Evolutionary conservation across 805 yeast genomes (phyloP).

Genomic region (Myxozyma mucilagina): DNA sequence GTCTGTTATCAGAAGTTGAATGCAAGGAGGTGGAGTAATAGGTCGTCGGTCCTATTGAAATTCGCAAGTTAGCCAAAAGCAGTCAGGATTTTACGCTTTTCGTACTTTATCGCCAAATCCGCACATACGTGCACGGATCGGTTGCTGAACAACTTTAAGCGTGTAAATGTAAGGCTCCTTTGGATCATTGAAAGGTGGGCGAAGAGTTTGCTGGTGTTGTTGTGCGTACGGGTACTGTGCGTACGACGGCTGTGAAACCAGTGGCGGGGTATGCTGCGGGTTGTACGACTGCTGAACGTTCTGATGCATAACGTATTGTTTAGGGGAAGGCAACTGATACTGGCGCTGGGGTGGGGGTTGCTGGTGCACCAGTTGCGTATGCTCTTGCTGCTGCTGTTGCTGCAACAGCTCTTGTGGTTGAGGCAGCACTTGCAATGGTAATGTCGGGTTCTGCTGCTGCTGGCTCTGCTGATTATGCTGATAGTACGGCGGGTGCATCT

Average conservation of each 20-base stretch:
- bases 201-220: neutral
- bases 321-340: constrained; percentile 10
- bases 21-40: constrained; percentile 40
- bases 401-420: constrained; percentile 1
- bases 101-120: constrained; percentile 48
- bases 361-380: constrained; percentile 1
- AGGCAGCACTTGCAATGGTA: constrained; percentile 1
- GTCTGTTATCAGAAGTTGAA: constrained; percentile 34
- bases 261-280: constrained; percentile 6
- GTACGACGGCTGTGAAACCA: neutral
- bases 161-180: constrained; percentile 31
- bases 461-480: constrained; percentile 1
- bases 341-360: constrained; percentile 11
- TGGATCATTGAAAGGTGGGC: constrained; percentile 16
- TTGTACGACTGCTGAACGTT: constrained; percentile 1
- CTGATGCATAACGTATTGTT: constrained; percentile 1
- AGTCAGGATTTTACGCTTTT: neutral
- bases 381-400: constrained; percentile 3
- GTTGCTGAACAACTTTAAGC: constrained; percentile 46
- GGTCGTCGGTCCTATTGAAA: constrained; percentile 36
- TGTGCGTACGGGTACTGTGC: constrained; percentile 4
- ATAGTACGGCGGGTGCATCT: neutral
- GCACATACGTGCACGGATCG: constrained; percentile 50
- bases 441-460: neutral
- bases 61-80: neutral